These are phyloP conservation scores for Pascua sp. DNA, from an alignment of 1,284 basidiomycete species.

Conservation along the genomic window DNA sequence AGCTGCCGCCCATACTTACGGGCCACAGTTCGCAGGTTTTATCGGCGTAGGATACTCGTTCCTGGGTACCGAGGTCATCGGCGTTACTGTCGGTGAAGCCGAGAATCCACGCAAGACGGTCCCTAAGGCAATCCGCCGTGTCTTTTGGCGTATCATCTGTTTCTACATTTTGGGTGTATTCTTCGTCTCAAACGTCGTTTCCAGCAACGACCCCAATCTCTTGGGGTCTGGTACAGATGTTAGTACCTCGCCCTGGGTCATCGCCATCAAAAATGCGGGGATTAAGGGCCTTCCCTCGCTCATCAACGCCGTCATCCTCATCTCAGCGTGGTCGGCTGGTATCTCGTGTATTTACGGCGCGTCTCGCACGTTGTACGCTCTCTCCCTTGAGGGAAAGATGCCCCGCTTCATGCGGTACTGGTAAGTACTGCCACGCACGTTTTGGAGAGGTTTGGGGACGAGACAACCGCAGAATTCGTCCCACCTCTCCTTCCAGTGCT, in stretches of 20 bases:
- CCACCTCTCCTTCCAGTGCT: no score
- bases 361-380: conserved; percentile 76
- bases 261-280: conserved; percentile 72
- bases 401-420: conserved; percentile 45
- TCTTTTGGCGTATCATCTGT: conserved; percentile 71
- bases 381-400: conserved; percentile 72
- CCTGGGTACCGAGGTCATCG: conserved; percentile 78
- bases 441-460: no score
- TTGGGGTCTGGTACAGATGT: conserved; percentile 58
- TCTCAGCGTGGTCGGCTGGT: conserved; percentile 77
- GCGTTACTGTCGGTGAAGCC: conserved; percentile 57
- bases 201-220: conserved; percentile 63
- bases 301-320: conserved; percentile 57
- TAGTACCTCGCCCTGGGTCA: conserved; percentile 67
- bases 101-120: conserved; percentile 73
- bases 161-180: conserved; percentile 58
- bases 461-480: no score
- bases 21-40: conserved; percentile 32
- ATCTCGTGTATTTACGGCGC: conserved; percentile 76
- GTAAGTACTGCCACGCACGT: no score
- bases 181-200: conserved; percentile 70
- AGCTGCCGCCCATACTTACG: no score
- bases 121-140: conserved; percentile 70
- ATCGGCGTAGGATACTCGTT: conserved; percentile 79
- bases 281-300: conserved; percentile 61